Base-by-base conservation (phyloP, 2,329 filamentous ascomycete genomes). In the Fusarium anthophilum region DNA sequence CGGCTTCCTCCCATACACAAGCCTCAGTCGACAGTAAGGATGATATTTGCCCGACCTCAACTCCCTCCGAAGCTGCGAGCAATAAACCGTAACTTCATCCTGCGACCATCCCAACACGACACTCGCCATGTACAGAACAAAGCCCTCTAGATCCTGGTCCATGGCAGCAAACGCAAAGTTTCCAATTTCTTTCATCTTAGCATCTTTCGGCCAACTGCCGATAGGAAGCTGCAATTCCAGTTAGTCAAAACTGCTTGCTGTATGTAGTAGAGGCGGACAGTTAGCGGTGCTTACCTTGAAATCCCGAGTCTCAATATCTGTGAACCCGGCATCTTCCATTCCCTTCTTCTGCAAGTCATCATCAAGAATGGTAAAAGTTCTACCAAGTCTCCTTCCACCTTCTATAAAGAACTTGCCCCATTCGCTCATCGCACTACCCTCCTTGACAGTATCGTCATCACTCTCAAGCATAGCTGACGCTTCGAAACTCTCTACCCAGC, bases 51-150 rank as follows among this genome's bases (percentile, higher is more conserved):
- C 14, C 1, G 53, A 54, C 0, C 67, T 69, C 32, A 71, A 20
- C 32, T 71, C 69, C 12, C 55, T 57, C 7, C 69, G 50, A 15
- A 71, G 62, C 13, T 71, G 69, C 9, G 69, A 66, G n/a, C 69
- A 71, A 41, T 71, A 71, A 20, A 71, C 51, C 3, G 22, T 41
- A 1, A 71, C 69, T 24, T 71, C 61, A 12, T 71, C 69, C 18
- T 47, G 55, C 0, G 69, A 71, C 69, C 69, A 71, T 2, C 67
- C 69, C 14, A 71, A 7, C 11, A 71, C 67, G 12, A 56, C 44
- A 12, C 69, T 71, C 8, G 59, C 50, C 59, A 62, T 62, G 9
- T 57, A 62, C 8, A 62, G 18, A 4, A 62, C 59, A 44, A 57
- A 57, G 1, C 59, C 50, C 22, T 62, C 59, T 2, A 57, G n/a